phyloP scores from a whole-genome alignment of 176 grass and related monocot species.

The Themeda triandra region DNA sequence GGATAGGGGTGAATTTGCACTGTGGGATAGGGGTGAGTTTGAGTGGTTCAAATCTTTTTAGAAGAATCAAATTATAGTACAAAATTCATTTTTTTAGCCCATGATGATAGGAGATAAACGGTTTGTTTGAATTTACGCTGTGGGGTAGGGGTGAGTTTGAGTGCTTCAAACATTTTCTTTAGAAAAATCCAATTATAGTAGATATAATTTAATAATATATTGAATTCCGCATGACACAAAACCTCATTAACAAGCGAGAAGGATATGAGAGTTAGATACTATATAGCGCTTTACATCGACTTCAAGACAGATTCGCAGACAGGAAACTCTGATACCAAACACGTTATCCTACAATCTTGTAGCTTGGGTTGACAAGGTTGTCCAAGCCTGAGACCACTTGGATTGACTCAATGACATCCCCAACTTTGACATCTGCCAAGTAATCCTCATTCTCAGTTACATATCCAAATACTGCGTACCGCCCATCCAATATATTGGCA shows the following conservation, averaged over 20 bases:
- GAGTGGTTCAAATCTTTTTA: no score
- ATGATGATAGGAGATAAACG: no score
- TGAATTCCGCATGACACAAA: conserved; percentile 8
- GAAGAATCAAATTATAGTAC: no score
- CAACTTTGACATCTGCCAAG: conserved; percentile 91
- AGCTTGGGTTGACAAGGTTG: conserved; percentile 91
- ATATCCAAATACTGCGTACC: conserved; percentile 85
- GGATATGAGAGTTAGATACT: neutral
- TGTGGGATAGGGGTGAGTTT: no score
- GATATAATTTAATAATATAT: neutral
- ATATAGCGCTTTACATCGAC: conserved; percentile 21
- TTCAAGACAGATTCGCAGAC: conserved; percentile 8
- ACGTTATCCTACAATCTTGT: conserved; percentile 81
- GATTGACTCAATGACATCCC: conserved; percentile 93
- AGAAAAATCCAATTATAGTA: no score
- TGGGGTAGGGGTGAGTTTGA: no score
- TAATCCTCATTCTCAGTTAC: conserved; percentile 85
- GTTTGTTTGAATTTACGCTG: no score
- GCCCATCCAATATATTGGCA: conserved; percentile 95
- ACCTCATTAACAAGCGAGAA: neutral
- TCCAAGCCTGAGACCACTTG: conserved; percentile 88
- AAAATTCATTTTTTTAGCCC: no score
- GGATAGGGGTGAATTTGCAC: no score
- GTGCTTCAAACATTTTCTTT: no score
- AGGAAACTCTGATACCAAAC: conserved; percentile 11